Percentiles rank a stretch among this genome's conserved stretches.
Evolutionary conservation across 2,329 filamentous ascomycete species (phyloP).

Genomic region (Chrysoporthe deuterocubensis): DNA sequence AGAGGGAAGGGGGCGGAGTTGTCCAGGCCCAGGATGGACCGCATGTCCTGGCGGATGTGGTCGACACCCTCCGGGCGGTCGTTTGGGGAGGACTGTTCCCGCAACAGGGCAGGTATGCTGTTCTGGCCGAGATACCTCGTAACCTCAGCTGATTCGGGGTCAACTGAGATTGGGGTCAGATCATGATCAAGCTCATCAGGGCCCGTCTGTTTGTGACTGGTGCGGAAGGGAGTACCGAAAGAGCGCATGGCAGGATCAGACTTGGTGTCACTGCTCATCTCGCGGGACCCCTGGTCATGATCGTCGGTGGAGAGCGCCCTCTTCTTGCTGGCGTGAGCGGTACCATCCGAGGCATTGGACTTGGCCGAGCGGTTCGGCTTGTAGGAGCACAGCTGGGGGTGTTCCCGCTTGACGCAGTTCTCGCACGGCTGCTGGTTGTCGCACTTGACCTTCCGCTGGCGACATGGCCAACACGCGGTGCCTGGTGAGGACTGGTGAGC

Average conservation of each 20-base stretch:
- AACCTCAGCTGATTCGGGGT: slow-evolving; percentile 57
- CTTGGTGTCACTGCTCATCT: slow-evolving; percentile 42
- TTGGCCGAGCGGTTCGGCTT: slow-evolving; percentile 61
- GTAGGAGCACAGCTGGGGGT: slow-evolving; percentile 68
- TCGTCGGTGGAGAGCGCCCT: slow-evolving; percentile 32
- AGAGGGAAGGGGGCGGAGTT: slow-evolving; percentile 69
- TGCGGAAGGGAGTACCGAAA: slow-evolving; percentile 33
- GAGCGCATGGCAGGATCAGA: slow-evolving; percentile 43
- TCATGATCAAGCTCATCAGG: slow-evolving; percentile 17
- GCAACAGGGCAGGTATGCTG: slow-evolving; percentile 67
- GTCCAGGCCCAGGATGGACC: slow-evolving; percentile 67
- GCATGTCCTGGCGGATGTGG: slow-evolving; percentile 65
- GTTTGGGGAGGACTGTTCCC: slow-evolving; percentile 61
- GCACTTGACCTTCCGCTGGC: slow-evolving; percentile 71
- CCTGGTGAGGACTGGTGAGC: slow-evolving; percentile 42
- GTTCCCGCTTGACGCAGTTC: slow-evolving; percentile 69
- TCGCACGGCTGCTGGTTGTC: slow-evolving; percentile 72
- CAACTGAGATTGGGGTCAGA: slow-evolving; percentile 42
- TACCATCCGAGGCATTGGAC: slow-evolving; percentile 31
- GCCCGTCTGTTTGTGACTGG: slow-evolving; percentile 15
- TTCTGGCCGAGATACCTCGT: slow-evolving; percentile 69
- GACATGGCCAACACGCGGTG: slow-evolving; percentile 69
- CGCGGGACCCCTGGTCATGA: slow-evolving; percentile 46
- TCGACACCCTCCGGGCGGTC: slow-evolving; percentile 57
- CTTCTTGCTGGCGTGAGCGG: slow-evolving; percentile 29